Percentiles rank a stretch among this genome's conserved stretches.
phyloP scores from a whole-genome alignment of 2,329 filamentous ascomycete species.

The Fusarium sororula region DNA sequence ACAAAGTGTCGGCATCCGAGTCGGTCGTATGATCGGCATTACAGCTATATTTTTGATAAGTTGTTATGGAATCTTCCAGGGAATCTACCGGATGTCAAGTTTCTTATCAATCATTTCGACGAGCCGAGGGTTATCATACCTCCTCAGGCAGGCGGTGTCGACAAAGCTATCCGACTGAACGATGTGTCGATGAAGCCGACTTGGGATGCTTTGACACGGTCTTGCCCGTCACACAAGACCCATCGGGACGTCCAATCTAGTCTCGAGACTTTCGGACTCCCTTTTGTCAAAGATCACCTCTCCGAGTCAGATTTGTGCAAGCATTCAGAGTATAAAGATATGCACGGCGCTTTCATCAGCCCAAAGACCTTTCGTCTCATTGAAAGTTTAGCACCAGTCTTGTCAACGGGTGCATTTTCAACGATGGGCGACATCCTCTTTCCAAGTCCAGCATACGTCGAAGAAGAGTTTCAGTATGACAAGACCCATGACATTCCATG shows the following conservation, averaged over 20 bases:
- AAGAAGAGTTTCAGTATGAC: conserved; percentile 54
- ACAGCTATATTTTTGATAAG: conserved; percentile 45
- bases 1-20: conserved; percentile 48
- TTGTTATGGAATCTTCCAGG: conserved; percentile 40
- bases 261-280: conserved; percentile 41
- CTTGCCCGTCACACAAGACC: conserved; percentile 29
- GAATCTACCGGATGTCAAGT: conserved; percentile 49
- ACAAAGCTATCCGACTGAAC: conserved; percentile 25
- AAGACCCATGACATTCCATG: conserved; percentile 54
- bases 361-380: conserved; percentile 55
- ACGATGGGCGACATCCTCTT: conserved; percentile 63
- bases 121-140: conserved; percentile 55
- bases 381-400: conserved; percentile 54
- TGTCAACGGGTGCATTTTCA: conserved; percentile 56
- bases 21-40: conserved; percentile 48
- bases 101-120: conserved; percentile 59
- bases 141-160: background rate
- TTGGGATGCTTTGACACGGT: conserved; percentile 47
- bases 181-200: conserved; percentile 42
- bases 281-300: conserved; percentile 48
- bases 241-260: background rate
- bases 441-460: conserved; percentile 61
- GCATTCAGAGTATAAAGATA: conserved; percentile 53
- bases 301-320: conserved; percentile 52
- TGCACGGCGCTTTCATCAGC: conserved; percentile 57